Conservation (phyloP, 2,329 filamentous ascomycete species). For the Cadophora sp. region DNA sequence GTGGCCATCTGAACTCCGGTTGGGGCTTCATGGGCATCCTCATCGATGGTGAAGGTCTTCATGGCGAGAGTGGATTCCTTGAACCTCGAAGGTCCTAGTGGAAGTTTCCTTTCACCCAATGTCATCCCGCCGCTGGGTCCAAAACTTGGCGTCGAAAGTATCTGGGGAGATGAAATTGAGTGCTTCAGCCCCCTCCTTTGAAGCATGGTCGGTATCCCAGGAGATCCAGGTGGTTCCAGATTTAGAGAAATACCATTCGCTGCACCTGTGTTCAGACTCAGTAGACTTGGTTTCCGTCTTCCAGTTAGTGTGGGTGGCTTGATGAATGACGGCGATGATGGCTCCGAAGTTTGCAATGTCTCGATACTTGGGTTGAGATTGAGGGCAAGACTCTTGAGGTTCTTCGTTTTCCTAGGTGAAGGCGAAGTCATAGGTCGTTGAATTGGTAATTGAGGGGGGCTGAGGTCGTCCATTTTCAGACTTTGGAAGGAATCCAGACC, state of each 20-base stretch:
- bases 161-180: slow-evolving; percentile 71
- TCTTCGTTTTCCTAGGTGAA: slow-evolving; percentile 74
- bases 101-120: slow-evolving; percentile 54
- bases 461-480: slow-evolving; percentile 46
- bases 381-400: slow-evolving; percentile 84
- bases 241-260: slow-evolving; percentile 55
- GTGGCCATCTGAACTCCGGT: slow-evolving; percentile 69
- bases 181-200: slow-evolving; percentile 70
- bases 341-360: slow-evolving; percentile 56
- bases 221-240: slow-evolving; percentile 62
- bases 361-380: slow-evolving; percentile 63
- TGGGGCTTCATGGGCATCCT: slow-evolving; percentile 54
- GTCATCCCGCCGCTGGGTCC: slow-evolving; percentile 69
- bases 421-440: slow-evolving; percentile 70
- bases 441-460: slow-evolving; percentile 51
- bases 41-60: slow-evolving; percentile 42
- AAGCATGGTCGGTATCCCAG: slow-evolving; percentile 62
- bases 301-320: slow-evolving; percentile 76
- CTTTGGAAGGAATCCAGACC: slow-evolving; percentile 46
- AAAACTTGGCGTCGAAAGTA: slow-evolving; percentile 66
- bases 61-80: slow-evolving; percentile 40
- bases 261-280: slow-evolving; percentile 77
- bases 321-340: slow-evolving; percentile 77
- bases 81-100: slow-evolving; percentile 41
- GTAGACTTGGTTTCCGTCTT: slow-evolving; percentile 73